Evolutionary conservation across 306 rosid genomes (phyloP).

Genomic region (Cyamopsis tetragonoloba): DNA sequence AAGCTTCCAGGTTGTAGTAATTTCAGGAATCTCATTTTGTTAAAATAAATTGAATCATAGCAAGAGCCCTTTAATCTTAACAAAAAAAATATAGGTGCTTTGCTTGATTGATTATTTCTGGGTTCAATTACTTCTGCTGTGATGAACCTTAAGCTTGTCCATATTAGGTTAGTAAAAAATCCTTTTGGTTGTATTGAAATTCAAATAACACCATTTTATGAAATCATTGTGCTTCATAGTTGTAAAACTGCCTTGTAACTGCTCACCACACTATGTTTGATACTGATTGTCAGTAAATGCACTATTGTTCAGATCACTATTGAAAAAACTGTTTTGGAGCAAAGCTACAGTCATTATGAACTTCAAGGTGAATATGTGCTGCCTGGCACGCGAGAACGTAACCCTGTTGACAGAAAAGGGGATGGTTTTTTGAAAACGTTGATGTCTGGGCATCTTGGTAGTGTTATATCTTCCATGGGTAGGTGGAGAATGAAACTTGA

Average conservation of each 20-base stretch:
- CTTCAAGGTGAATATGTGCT: slow-evolving; percentile 97
- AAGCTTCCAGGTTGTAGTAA: not conserved
- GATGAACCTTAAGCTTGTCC: slow-evolving; percentile 2
- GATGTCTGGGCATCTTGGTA: slow-evolving; percentile 71
- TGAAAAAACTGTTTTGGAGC: slow-evolving; percentile 85
- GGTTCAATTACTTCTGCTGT: not conserved
- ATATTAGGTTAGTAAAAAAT: not conserved
- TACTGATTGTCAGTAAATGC: slow-evolving; percentile 29
- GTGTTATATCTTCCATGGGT: slow-evolving; percentile 91
- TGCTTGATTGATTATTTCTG: slow-evolving; percentile 4
- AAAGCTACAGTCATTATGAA: slow-evolving; percentile 82
- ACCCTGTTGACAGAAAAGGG: slow-evolving; percentile 47
- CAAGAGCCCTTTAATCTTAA: not conserved
- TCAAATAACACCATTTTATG: not conserved
- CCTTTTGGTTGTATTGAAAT: not conserved
- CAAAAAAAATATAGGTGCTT: not conserved
- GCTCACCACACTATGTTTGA: not conserved
- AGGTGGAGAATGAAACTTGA: slow-evolving; percentile 98
- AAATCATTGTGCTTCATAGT: not conserved
- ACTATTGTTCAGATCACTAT: slow-evolving; percentile 65
- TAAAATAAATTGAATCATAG: not conserved
- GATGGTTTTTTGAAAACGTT: slow-evolving; percentile 50
- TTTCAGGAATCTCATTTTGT: not conserved
- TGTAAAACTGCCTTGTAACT: slow-evolving; percentile 3
- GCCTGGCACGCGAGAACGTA: slow-evolving; percentile 67